These are phyloP conservation scores for Ehretia macrophylla DNA, from an alignment of 257 asterid species.

Conservation along the genomic window DNA sequence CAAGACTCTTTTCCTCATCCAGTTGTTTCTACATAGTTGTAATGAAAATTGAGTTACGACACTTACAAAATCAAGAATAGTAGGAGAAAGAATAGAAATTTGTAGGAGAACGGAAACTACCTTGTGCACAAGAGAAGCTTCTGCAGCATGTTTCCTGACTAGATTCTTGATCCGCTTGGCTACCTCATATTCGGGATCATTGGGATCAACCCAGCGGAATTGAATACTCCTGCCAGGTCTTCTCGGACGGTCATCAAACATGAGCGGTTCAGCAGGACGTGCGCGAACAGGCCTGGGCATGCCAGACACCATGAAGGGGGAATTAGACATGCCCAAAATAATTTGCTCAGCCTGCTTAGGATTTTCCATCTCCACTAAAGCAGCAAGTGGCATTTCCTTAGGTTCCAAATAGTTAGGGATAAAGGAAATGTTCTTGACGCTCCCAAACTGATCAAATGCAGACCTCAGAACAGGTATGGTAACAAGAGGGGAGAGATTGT, in stretches of 20 bases:
- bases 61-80: neutral
- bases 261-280: conserved; percentile 43
- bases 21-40: conserved; percentile 35
- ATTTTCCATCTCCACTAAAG: conserved; percentile 74
- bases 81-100: neutral
- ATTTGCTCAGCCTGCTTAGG: conserved; percentile 42
- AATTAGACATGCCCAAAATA: conserved; percentile 24
- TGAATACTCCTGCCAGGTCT: conserved; percentile 49
- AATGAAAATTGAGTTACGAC: neutral
- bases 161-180: conserved; percentile 43
- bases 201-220: conserved; percentile 57
- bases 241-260: conserved; percentile 81
- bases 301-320: conserved; percentile 71
- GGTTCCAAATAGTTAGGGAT: conserved; percentile 52
- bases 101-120: conserved; percentile 23
- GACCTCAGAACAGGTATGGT: conserved; percentile 55
- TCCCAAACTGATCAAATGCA: conserved; percentile 71
- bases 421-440: conserved; percentile 49
- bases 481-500: conserved; percentile 55
- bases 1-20: conserved; percentile 50
- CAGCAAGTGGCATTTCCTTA: conserved; percentile 39
- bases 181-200: conserved; percentile 53
- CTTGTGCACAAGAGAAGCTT: conserved; percentile 48
- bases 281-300: conserved; percentile 91
- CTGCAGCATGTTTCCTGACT: conserved; percentile 49